Evolutionary conservation across 192 early-diverging fungal species (phyloP).

Genomic region (Backusella liffmaniae): DNA sequence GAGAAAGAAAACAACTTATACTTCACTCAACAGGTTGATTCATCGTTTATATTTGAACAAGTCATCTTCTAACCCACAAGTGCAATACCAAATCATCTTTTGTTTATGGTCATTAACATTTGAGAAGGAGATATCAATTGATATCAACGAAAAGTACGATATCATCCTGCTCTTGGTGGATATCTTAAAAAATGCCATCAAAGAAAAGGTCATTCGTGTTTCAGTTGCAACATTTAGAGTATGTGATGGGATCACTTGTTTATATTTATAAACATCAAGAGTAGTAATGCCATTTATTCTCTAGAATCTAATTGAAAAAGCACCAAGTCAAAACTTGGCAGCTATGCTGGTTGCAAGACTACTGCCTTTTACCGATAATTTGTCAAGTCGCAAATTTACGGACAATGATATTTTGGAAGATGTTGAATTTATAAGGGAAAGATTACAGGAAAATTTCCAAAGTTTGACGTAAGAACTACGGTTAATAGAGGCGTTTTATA

Average conservation of each 20-base stretch:
- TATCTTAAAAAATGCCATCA: constrained; percentile 90
- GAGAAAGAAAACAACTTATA: background rate
- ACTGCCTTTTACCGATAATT: constrained; percentile 70
- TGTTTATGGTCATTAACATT: too few relatives aligned
- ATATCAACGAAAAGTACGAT: constrained; percentile 54
- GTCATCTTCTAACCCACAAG: constrained; percentile 74
- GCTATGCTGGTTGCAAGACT: constrained; percentile 86
- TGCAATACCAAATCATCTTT: constrained; percentile 77
- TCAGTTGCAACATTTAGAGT: constrained; percentile 83
- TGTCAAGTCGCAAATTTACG: constrained; percentile 83
- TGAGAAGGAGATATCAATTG: too few relatives aligned
- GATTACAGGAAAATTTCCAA: constrained; percentile 76
- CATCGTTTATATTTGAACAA: constrained; percentile 52
- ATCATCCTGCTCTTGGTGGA: constrained; percentile 83
- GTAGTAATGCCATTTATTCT: background rate
- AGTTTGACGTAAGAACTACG: constrained; percentile 59
- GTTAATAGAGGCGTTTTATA: too few relatives aligned
- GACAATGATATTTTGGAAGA: constrained; percentile 88
- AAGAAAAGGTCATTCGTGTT: constrained; percentile 97
- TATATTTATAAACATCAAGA: too few relatives aligned
- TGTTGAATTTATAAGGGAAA: constrained; percentile 68
- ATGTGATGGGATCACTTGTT: background rate
- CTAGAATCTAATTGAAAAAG: constrained; percentile 77
- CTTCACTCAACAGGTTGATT: constrained; percentile 49
- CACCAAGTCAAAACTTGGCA: constrained; percentile 79